Conservation (phyloP, 441 rosid species). For the Francoa sonchifolia region DNA sequence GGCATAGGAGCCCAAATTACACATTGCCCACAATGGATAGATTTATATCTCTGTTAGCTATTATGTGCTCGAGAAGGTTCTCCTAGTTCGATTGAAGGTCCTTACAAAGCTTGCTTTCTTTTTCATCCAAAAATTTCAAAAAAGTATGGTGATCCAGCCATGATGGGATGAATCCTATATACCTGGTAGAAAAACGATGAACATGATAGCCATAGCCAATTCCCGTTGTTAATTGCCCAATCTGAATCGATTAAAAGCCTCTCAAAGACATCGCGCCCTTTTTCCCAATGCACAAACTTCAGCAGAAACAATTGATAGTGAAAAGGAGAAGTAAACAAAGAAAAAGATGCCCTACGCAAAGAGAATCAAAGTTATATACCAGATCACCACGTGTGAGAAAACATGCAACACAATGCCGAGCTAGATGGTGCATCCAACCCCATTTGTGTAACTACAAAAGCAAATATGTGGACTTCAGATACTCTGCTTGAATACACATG, state of each 20-base stretch:
- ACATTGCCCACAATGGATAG: no score
- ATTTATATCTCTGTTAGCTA: no score
- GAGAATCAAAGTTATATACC: slow-evolving; percentile 28
- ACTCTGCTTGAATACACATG: background rate
- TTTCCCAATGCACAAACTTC: slow-evolving; percentile 95
- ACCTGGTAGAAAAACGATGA: slow-evolving; percentile 98
- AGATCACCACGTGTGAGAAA: slow-evolving; percentile 91
- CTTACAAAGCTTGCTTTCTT: no score
- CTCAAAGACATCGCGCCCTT: slow-evolving; percentile 91
- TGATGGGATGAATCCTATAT: background rate
- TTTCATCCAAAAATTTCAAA: no score
- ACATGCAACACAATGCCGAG: slow-evolving; percentile 88
- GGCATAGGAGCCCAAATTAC: no score
- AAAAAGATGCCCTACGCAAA: slow-evolving; percentile 1
- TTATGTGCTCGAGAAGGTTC: no score
- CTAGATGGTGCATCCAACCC: slow-evolving; percentile 99
- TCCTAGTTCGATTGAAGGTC: no score
- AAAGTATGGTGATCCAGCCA: no score
- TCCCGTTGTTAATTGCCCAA: slow-evolving; percentile 88
- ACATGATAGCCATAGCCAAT: slow-evolving; percentile 94
- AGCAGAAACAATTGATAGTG: slow-evolving; percentile 22
- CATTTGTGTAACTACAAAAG: slow-evolving; percentile 63
- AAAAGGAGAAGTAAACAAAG: slow-evolving; percentile 4
- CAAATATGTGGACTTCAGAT: slow-evolving; percentile 6
- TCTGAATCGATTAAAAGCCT: slow-evolving; percentile 89